These are phyloP conservation scores for Clavariopsis aquatica DNA, from an alignment of 495 filamentous ascomycete genomes.

Conservation along the genomic window DNA sequence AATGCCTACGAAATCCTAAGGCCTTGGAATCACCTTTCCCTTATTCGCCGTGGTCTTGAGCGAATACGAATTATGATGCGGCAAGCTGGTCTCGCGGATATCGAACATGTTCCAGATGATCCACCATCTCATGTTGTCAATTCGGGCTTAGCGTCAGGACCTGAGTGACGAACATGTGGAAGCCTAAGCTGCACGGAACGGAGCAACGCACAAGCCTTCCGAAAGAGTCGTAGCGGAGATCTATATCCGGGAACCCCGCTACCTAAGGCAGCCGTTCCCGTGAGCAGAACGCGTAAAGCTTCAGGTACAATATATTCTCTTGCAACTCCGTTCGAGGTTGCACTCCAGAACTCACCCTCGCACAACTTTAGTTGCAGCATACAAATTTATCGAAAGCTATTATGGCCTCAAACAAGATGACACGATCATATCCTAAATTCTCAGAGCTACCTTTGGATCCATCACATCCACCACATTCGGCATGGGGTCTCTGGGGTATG, in stretches of 20 bases:
- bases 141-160: neutral
- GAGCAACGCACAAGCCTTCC: neutral
- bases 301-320: neutral
- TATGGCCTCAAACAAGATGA: slow-evolving; percentile 19
- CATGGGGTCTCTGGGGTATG: slow-evolving; percentile 34
- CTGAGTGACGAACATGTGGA: neutral
- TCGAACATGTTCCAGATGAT: neutral
- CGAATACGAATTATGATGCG: slow-evolving; percentile 21
- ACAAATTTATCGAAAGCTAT: neutral
- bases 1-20: slow-evolving; percentile 21
- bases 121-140: neutral
- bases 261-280: neutral
- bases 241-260: slow-evolving; percentile 24
- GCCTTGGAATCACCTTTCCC: slow-evolving; percentile 24
- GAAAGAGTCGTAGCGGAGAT: slow-evolving; percentile 13
- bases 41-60: slow-evolving; percentile 24
- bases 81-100: slow-evolving; percentile 9
- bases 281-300: neutral
- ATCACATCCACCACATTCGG: slow-evolving; percentile 28
- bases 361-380: neutral
- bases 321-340: neutral
- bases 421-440: slow-evolving; percentile 28
- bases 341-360: neutral
- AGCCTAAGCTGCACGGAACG: neutral
- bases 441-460: slow-evolving; percentile 27